Evolutionary conservation across 192 early-diverging fungal genomes (phyloP), one percentile per base, ranked within the genome.

Genomic region (Rhizoclosmatium globosum): DNA sequence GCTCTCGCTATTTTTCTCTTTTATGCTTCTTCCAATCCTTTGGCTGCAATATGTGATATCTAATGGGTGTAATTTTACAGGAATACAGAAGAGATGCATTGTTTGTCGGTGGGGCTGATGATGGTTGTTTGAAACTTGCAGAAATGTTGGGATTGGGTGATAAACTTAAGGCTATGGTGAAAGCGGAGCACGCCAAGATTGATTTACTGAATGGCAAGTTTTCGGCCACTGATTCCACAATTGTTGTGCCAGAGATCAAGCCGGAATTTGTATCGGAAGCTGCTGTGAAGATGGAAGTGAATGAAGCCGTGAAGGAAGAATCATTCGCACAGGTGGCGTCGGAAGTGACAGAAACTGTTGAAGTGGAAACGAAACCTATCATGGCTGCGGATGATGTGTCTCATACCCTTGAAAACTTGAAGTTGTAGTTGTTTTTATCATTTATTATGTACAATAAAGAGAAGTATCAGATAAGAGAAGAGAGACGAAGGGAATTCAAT

Each of bases 81-180:
- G 84, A 85, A 45, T 84, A 87, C 39, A 85, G 90, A 50, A 88
- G 97, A 47, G 96, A 98, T 84, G 94, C 92, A 2, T 73, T 95
- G 15, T 91, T 89, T 80, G 71, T 89, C 4, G 97, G 97, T 15
- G 84, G 86, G 64, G 96, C 95, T 81, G 95, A 99, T 76, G 89
- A 90, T 57, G 95, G 94, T 2, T 89, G 92, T 62, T 65, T 76
- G 69, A 74, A 90, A 81, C 78, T 96, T 43, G 94, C 93, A 38
- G 88, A 91, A 45, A 79, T 90, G 15, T 82, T 96, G 64, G 95
- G 94, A 15, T 96, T 91, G 92, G 83, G 85, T 67, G 92, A 86
- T 6, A 82, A 86, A 7, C 65, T 88, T 21, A 7, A 62, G 21
- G 60, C 42, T 1, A 45, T 88, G 50, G 64, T 83, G 6, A 57